Base-by-base conservation (phyloP, 202 grass and related monocot genomes). In the Zizania palustris region DNA sequence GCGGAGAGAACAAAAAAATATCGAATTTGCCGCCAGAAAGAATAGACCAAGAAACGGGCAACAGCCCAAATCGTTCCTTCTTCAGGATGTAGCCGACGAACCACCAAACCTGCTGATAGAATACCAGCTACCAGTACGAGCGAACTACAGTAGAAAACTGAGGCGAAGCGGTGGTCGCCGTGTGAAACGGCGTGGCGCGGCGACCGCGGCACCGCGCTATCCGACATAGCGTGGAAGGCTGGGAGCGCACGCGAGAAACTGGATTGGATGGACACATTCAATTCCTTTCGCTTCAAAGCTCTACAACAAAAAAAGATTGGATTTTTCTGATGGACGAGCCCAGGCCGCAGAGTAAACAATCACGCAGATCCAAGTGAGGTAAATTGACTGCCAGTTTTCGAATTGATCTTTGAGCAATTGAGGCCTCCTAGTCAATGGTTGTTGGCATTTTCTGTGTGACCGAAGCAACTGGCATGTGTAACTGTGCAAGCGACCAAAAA, bases 41-140 rank as follows among this genome's bases (percentile, higher is more conserved):
- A 76, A 84, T 42, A 34, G 65, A 83, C 37, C 76, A 88, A 84
- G 20, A 56, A 41, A 12, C 40, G 33, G 36, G 59, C 36, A 41
- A 9, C 37, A 11, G 51, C 64, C 45, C 37, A 15, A 78, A 54
- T 77, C 63, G 42, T 21, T 20, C 15, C 51, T n/a, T 44, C 19
- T 19, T 7, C 22, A 54, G 48, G 28, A 28, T 1, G 28, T 28
- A 28, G 2, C 28, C 28, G 28, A 28, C 28, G 28, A 28, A 28
- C 28, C 2, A 18, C 49, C 40, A 43, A 33, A 56, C 64, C 49
- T 18, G 45, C 20, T 10, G 45, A 22, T 42, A 19, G 6, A 48
- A 68, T 20, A 38, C 73, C n/a, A 45, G 11, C 2, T 1, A 28
- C 28, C 28, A 28, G 28, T 28, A 28, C 28, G 0, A 28, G 28